Evolutionary conservation across 2,329 filamentous ascomycete genomes (phyloP).

Genomic region (Colletotrichum sp.): DNA sequence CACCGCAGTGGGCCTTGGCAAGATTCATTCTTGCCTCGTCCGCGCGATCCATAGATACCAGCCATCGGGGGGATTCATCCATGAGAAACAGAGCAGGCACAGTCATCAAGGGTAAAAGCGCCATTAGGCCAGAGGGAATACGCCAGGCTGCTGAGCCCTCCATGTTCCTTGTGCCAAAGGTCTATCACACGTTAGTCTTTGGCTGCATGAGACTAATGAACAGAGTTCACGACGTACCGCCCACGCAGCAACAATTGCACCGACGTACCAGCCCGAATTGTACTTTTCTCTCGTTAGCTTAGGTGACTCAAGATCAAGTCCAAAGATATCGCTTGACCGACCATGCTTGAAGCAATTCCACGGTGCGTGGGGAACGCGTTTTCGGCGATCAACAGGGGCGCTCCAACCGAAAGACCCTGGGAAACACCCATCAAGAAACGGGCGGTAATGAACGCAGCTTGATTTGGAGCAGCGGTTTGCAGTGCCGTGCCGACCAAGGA

Average conservation of each 20-base stretch:
- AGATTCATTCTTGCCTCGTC: conserved; percentile 30
- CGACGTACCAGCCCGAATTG: conserved; percentile 23
- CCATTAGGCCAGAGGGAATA: conserved; percentile 53
- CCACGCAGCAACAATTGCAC: conserved; percentile 31
- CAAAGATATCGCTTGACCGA: not conserved
- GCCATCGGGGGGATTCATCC: conserved; percentile 33
- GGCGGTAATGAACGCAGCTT: conserved; percentile 35
- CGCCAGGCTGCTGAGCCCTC: conserved; percentile 52
- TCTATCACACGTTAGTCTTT: conserved; percentile 16
- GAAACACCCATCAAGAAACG: conserved; percentile 38
- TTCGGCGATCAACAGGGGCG: conserved; percentile 38
- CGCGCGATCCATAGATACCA: conserved; percentile 29
- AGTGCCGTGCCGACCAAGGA: conserved; percentile 21
- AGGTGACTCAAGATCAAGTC: not conserved
- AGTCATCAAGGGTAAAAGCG: conserved; percentile 43
- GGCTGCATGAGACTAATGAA: not conserved
- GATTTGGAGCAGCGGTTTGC: conserved; percentile 26
- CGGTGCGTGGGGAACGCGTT: conserved; percentile 33
- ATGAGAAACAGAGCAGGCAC: conserved; percentile 29
- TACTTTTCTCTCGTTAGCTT: not conserved
- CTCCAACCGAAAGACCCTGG: conserved; percentile 28
- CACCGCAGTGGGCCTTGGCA: conserved; percentile 30
- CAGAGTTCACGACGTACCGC: not conserved
- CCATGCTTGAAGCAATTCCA: not conserved
- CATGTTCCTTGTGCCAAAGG: conserved; percentile 47